Conservation (phyloP, 768 basidiomycete genomes). For the Leccinellum rugosiceps region DNA sequence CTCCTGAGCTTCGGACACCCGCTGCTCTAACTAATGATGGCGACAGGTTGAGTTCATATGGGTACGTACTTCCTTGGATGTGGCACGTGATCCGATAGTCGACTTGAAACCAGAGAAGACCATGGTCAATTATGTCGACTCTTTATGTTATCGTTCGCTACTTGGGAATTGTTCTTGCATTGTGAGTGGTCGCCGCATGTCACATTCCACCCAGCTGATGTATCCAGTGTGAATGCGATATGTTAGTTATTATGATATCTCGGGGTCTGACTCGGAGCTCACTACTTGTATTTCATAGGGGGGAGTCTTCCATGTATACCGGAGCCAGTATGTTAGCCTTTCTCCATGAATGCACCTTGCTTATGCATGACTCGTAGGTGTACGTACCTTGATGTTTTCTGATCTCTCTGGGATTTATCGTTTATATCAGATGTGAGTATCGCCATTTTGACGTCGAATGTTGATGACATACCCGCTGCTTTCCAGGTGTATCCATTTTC, state of each 20-base stretch:
- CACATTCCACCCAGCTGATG: neutral
- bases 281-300: neutral
- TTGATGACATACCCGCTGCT: neutral
- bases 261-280: neutral
- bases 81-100: neutral
- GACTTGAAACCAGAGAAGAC: neutral
- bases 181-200: slow-evolving; percentile 1
- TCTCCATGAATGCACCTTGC: neutral
- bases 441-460: neutral
- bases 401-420: neutral
- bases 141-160: slow-evolving; percentile 10
- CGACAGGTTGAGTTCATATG: slow-evolving; percentile 3
- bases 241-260: neutral
- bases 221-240: slow-evolving; percentile 1
- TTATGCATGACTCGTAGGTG: neutral
- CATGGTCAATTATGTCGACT: slow-evolving; percentile 7
- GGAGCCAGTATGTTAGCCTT: neutral
- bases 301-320: neutral
- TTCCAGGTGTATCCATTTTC: neutral
- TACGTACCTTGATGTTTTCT: neutral
- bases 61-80: neutral
- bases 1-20: neutral
- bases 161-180: slow-evolving; percentile 2
- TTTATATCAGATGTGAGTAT: slow-evolving; percentile 1
- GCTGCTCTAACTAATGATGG: neutral